Base-by-base conservation (phyloP, 495 filamentous ascomycete genomes). In the Corynascus novoguineensis region DNA sequence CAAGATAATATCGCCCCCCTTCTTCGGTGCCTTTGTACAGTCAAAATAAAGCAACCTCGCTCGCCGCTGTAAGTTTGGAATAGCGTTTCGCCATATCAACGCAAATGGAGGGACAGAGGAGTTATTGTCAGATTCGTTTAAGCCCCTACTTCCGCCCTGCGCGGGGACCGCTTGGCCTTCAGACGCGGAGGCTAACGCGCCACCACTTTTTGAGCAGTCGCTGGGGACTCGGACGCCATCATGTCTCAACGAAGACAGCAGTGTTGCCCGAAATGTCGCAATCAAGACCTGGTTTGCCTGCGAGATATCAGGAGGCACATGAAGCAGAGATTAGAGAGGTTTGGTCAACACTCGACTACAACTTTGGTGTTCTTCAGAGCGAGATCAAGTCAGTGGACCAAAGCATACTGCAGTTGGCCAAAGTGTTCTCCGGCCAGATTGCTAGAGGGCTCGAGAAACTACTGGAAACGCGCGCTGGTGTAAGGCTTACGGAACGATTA, bases 211-310 rank as follows among this genome's bases (percentile, higher is more conserved):
- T 55, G 19, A 47, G 29, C 52, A 55, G 47, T 15, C 52, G 31
- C 12, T 55, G 52, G 52, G 52, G 52, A 4, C 52, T 55, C 31
- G n/a, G n/a, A n/a, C n/a, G n/a, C n/a, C n/a, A n/a, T n/a, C n/a
- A n/a, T n/a, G n/a, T n/a, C n/a, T n/a, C n/a, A n/a, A n/a, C n/a
- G n/a, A n/a, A n/a, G n/a, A n/a, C n/a, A n/a, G n/a, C n/a, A n/a
- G n/a, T n/a, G n/a, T n/a, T n/a, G n/a, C 11, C 15, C 8, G 25
- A 6, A 12, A 29, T 45, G 24, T 21, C 15, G 25, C 25, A 21
- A 14, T 10, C 4, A 54, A 54, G 5, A 32, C 5, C 22, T 12
- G 21, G 40, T 14, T 5, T 12, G 5, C 51, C n/a, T 8, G 21
- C 51, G 6, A 25, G 12, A 2, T 9, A 12, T 5, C 40, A 28